phyloP scores from a whole-genome alignment of 2,329 filamentous ascomycete species.

The Penicillium freii region DNA sequence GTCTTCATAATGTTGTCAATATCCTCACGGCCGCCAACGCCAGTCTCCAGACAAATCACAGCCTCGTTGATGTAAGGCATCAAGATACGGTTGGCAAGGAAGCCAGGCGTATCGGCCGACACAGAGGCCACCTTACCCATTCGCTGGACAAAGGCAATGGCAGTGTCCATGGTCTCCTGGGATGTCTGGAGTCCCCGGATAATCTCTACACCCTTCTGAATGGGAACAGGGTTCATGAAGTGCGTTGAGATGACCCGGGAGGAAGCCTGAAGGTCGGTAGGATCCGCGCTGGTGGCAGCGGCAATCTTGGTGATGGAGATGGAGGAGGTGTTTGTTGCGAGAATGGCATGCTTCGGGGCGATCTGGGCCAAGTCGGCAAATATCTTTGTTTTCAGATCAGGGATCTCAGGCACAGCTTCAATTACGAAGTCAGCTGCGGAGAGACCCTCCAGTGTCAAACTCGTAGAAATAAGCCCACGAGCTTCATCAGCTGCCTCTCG shows the following conservation, averaged over 20 bases:
- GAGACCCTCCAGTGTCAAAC: slow-evolving; percentile 73
- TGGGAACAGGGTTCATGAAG: slow-evolving; percentile 98
- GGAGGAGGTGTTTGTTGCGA: slow-evolving; percentile 97
- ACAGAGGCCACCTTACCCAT: slow-evolving; percentile 92
- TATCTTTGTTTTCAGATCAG: slow-evolving; percentile 80
- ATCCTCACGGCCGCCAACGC: slow-evolving; percentile 81
- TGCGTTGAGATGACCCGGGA: slow-evolving; percentile 92
- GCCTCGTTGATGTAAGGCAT: slow-evolving; percentile 99
- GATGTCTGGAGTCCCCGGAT: slow-evolving; percentile 93
- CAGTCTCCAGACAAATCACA: slow-evolving; percentile 91
- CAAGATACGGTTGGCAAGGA: slow-evolving; percentile 91
- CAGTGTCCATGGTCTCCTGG: slow-evolving; percentile 73
- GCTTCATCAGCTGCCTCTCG: slow-evolving; percentile 74
- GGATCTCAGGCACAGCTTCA: slow-evolving; percentile 93
- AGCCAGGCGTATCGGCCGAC: slow-evolving; percentile 87
- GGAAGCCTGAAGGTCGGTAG: slow-evolving; percentile 74
- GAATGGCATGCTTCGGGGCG: slow-evolving; percentile 78
- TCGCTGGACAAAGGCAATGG: slow-evolving; percentile 78
- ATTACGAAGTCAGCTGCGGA: slow-evolving; percentile 92
- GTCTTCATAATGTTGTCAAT: slow-evolving; percentile 99
- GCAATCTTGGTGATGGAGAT: slow-evolving; percentile 97
- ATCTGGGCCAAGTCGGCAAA: slow-evolving; percentile 80
- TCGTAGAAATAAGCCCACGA: slow-evolving; percentile 66
- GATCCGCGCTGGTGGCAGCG: slow-evolving; percentile 74
- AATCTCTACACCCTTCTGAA: slow-evolving; percentile 97